phyloP scores from a whole-genome alignment of 2,329 filamentous ascomycete genomes.

The Periglandula ipomoeae region DNA sequence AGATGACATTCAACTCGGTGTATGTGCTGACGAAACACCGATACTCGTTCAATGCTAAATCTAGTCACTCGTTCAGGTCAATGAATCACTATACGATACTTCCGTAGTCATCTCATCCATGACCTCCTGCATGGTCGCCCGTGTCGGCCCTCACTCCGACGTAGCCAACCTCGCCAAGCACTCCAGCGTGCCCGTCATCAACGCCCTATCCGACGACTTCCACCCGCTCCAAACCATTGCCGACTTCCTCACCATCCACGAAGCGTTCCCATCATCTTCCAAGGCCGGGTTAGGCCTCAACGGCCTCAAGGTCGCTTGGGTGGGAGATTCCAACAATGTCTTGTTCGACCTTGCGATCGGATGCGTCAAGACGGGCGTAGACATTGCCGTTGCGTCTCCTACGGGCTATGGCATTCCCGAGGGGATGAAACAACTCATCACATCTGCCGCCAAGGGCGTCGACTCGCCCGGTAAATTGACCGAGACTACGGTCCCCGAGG shows the following conservation, averaged over 20 bases:
- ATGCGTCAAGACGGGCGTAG: slow-evolving; percentile 76
- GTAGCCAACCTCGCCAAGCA: slow-evolving; percentile 60
- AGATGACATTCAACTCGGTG: slow-evolving; percentile 92
- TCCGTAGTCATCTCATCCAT: slow-evolving; percentile 89
- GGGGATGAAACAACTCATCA: slow-evolving; percentile 65
- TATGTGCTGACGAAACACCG: slow-evolving; percentile 27
- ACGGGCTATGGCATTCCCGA: slow-evolving; percentile 73
- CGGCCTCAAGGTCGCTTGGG: slow-evolving; percentile 87
- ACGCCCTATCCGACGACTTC: slow-evolving; percentile 80
- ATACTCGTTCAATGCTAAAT: neutral
- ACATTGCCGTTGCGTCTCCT: slow-evolving; percentile 82
- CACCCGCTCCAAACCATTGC: slow-evolving; percentile 93
- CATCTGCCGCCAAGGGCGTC: slow-evolving; percentile 48
- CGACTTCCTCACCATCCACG: slow-evolving; percentile 84
- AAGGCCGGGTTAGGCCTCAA: slow-evolving; percentile 55
- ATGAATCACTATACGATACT: slow-evolving; percentile 92
- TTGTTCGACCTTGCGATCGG: slow-evolving; percentile 87
- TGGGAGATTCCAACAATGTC: slow-evolving; percentile 96
- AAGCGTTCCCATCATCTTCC: slow-evolving; percentile 54
- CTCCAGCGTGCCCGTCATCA: slow-evolving; percentile 74
- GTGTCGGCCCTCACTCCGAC: slow-evolving; percentile 69
- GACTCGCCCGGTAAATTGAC: slow-evolving; percentile 54
- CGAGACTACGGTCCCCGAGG: slow-evolving; percentile 73
- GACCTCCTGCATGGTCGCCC: slow-evolving; percentile 74
- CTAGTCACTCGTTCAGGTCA: slow-evolving; percentile 45